These are phyloP conservation scores for Albizia julibrissin DNA, from an alignment of 306 rosid species.

Conservation along the genomic window DNA sequence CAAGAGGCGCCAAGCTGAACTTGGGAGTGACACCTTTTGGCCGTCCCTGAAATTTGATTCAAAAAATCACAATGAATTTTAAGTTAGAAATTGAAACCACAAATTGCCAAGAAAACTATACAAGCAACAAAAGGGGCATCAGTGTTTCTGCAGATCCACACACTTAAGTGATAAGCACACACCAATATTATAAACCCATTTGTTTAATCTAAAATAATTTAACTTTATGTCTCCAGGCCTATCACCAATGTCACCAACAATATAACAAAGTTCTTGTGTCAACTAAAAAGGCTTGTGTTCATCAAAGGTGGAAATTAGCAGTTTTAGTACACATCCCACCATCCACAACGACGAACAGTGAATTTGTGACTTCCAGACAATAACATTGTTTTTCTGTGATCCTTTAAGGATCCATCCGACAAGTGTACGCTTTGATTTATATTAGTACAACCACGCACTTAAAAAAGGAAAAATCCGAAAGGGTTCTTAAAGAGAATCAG, in stretches of 20 bases:
- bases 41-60: conserved; percentile 74
- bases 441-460: not conserved
- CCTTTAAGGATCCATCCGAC: not conserved
- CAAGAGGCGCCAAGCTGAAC: conserved; percentile 95
- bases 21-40: conserved; percentile 99
- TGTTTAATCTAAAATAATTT: not conserved
- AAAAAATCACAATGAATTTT: conserved; percentile 5
- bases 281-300: not conserved
- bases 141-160: conserved; percentile 15
- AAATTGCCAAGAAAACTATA: not conserved
- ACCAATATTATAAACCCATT: not conserved
- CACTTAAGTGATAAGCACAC: not conserved
- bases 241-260: not conserved
- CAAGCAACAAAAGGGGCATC: not conserved
- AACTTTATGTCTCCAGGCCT: not conserved
- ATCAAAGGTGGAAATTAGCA: not conserved
- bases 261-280: not conserved
- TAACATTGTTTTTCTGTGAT: not conserved
- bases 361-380: not conserved
- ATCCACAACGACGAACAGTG: conserved; percentile 11
- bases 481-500: not conserved
- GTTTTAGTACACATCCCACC: not conserved
- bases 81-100: conserved; percentile 35
- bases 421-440: not conserved
- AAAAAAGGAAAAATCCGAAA: not conserved